Base-by-base conservation (phyloP, 352 stramenopile genomes). In the Pythium brassicae region DNA sequence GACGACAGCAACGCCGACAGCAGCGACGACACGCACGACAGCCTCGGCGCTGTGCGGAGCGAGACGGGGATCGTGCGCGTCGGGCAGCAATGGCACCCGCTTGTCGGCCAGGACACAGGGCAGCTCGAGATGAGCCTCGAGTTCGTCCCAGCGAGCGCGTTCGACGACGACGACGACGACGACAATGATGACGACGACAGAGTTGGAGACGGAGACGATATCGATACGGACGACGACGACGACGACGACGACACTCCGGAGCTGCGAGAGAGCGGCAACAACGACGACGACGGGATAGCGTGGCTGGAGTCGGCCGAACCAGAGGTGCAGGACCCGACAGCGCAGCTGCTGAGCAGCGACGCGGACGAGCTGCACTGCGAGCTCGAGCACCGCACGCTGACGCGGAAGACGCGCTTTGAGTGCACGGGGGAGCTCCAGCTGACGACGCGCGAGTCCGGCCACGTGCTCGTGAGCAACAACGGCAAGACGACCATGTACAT, bases 401-500 rank as follows among this genome's bases (percentile, higher is more conserved):
- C 61, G 23, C 63, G 66, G 0, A 71, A 57, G 11, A 32, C 57
- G 45, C 65, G 50, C 2, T 74, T 71, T n/a, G 54, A 77, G 45
- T 62, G 57, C 34, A 53, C 57, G 0, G 66, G 69, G 19, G 37
- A 71, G 32, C 53, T 57, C 4, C 46, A 70, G 19, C 34, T 25
- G 51, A 39, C 19, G 25, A 23, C 9, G 10, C 10, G 12, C 26
- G 42, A 52, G 20, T 57, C 39, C 12, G 40, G 51, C 17, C 27
- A 66, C 25, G 71, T 83, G 7, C 68, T 74, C 3, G 59, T 80
- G 26, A 68, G 68, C 26, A 62, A 65, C 56, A 78, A 65, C 43
- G 71, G 69, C 1, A 74, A 62, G 3, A 75, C 76, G 32, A 83
- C 74, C 0, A 71, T 83, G 71, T 83, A 83, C 50, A 77, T 83